These are phyloP conservation scores for Scedosporium minutisporum DNA, from an alignment of 2,329 filamentous ascomycete genomes.

Conservation along the genomic window DNA sequence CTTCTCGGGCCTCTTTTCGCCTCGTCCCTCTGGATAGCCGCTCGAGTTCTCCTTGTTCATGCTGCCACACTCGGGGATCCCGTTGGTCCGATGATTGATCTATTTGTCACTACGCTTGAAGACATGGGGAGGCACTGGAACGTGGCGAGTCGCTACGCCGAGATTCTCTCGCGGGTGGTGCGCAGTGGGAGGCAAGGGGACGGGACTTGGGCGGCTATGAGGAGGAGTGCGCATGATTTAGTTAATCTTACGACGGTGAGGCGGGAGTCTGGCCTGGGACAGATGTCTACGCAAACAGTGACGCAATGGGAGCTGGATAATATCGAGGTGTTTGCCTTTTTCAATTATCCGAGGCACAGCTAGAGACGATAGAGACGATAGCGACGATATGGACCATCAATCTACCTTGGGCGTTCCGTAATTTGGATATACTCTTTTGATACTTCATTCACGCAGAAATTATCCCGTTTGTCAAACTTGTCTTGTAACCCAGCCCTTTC, in stretches of 20 bases:
- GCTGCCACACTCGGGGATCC: slow-evolving; percentile 26
- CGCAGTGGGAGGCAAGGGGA: slow-evolving; percentile 25
- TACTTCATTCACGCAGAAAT: too few species aligned
- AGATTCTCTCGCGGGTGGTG: slow-evolving; percentile 28
- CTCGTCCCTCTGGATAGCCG: slow-evolving; percentile 34
- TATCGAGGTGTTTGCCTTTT: slow-evolving; percentile 36
- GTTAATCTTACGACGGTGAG: slow-evolving; percentile 25
- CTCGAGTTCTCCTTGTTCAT: slow-evolving; percentile 29
- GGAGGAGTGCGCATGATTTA: slow-evolving; percentile 30
- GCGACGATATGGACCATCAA: too few species aligned
- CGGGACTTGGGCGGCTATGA: slow-evolving; percentile 27
- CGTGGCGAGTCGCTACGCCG: slow-evolving; percentile 31
- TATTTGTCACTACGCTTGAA: slow-evolving; percentile 31
- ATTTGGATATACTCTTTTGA: too few species aligned
- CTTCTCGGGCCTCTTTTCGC: slow-evolving; percentile 33
- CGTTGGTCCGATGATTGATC: slow-evolving; percentile 29
- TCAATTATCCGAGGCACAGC: slow-evolving; percentile 26
- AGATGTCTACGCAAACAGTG: slow-evolving; percentile 26
- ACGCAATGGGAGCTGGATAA: slow-evolving; percentile 31
- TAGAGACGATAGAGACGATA: background rate
- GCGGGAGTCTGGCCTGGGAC: slow-evolving; percentile 26
- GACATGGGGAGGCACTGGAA: slow-evolving; percentile 34
- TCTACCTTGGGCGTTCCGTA: too few species aligned
- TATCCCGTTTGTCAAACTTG: too few species aligned
- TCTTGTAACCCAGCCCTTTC: too few species aligned